A percentile compares a stretch with the other conserved stretches of the same genome.
These are phyloP conservation scores for Hypoxylon sp. DNA, from an alignment of 2,329 filamentous ascomycete species.

Conservation along the genomic window DNA sequence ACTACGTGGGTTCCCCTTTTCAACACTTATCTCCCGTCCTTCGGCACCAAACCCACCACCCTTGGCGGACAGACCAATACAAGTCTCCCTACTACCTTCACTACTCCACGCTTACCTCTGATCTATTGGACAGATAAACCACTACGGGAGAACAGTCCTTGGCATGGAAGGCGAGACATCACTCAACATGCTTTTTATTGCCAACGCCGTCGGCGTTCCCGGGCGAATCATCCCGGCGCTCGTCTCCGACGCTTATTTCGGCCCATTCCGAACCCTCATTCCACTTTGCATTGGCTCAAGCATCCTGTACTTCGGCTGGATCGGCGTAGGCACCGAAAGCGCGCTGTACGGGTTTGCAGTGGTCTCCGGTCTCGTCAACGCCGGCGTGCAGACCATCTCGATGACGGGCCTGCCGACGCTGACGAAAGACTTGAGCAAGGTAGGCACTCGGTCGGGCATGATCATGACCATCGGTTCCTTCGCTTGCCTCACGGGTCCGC, in stretches of 20 bases:
- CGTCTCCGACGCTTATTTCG: constrained; percentile 56
- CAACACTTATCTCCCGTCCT: neutral
- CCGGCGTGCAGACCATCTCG: constrained; percentile 40
- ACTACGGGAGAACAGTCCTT: constrained; percentile 35
- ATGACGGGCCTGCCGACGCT: constrained; percentile 38
- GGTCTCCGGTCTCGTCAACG: constrained; percentile 38
- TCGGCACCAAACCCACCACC: no score
- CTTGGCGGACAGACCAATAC: no score
- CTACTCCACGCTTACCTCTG: neutral
- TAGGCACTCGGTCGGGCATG: constrained; percentile 65
- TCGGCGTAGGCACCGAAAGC: constrained; percentile 51
- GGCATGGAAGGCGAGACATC: constrained; percentile 43
- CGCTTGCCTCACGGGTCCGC: constrained; percentile 62
- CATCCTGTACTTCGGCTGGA: constrained; percentile 59
- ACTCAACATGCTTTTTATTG: constrained; percentile 61
- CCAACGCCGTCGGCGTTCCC: constrained; percentile 63
- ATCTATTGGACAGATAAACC: constrained; percentile 38
- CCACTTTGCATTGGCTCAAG: constrained; percentile 50
- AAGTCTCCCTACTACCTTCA: constrained; percentile 29
- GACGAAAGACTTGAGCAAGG: constrained; percentile 62
- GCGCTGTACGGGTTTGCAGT: constrained; percentile 39
- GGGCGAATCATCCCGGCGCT: constrained; percentile 60
- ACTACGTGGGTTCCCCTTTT: constrained; percentile 51
- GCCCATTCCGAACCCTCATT: constrained; percentile 62
- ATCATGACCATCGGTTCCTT: constrained; percentile 62